These are phyloP conservation scores for Margaritispora aquatica DNA, from an alignment of 495 filamentous ascomycete species.

Conservation along the genomic window DNA sequence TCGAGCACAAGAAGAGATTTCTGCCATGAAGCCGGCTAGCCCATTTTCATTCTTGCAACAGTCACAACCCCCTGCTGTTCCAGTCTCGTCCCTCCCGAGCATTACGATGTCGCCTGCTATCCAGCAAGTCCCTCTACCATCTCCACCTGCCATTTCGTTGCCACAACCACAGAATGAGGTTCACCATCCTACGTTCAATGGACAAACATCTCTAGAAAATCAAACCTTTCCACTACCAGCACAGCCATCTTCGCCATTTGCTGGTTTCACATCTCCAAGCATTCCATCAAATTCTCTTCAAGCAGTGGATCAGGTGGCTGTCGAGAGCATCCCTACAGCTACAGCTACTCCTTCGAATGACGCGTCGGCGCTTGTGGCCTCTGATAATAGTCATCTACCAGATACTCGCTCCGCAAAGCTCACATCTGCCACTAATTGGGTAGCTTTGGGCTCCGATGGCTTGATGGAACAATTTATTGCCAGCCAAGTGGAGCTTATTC, in stretches of 20 bases:
- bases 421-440: slow-evolving; percentile 14
- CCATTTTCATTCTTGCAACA: neutral
- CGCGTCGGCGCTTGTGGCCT: neutral
- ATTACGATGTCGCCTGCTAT: too few relatives aligned
- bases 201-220: neutral
- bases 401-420: neutral
- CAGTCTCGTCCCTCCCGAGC: too few relatives aligned
- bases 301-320: neutral
- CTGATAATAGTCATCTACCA: neutral
- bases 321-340: neutral
- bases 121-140: neutral
- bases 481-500: slow-evolving; percentile 29
- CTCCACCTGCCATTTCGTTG: neutral
- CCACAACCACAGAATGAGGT: neutral
- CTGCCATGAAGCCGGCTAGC: neutral
- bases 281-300: neutral
- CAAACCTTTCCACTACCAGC: too few relatives aligned
- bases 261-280: neutral
- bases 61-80: neutral
- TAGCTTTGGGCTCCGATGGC: slow-evolving; percentile 17
- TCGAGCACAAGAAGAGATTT: neutral
- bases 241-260: neutral
- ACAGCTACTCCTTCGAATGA: neutral
- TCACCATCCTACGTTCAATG: neutral
- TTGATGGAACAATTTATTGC: slow-evolving; percentile 25